Evolutionary conservation across 2,329 filamentous ascomycete genomes (phyloP), one percentile per base, ranked within the genome.

Genomic region (Penicillium oxalicum): DNA sequence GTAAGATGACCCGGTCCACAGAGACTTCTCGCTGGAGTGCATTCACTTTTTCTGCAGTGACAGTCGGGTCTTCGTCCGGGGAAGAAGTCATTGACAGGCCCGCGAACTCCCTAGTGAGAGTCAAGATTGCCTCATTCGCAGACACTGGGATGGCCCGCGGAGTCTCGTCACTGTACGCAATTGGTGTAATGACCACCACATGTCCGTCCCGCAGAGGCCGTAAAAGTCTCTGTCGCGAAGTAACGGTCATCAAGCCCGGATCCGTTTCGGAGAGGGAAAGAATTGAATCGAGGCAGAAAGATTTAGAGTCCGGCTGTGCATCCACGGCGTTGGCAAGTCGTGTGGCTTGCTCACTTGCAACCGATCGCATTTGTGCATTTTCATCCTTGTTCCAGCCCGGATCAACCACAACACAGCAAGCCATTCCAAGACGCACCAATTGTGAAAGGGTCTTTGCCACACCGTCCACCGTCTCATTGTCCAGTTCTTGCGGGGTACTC

Each of bases 371-470:
- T 33, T 59, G 51, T 55, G 55, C 57, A 37, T 59, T 25, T 48
- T 64, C 39, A 13, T 72, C 71, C 26, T 75, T 71, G 27, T 75
- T 70, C 29, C 29, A 32, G 44, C 84, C 87, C 5, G 66, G 63
- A 59, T 96, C 91, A 7, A 96, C 74, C 1, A 97, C 86, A 0
- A 98, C 80, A 18, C 91, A 82, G 51, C 89, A 90, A 43, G 82
- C 77, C 57, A 98, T 78, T 2, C 93, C 91, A 11, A 98, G 78
- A 45, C 85, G 83, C 35, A 83, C 81, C 43, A 98, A 81, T 66
- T 95, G 91, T 28, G 84, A 84, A 36, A 98, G 71, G 0, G 93
- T 97, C 64, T 85, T 83, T 4, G 86, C 88, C 49, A 97, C 82
- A 1, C 89, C 91, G 40, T 78, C 70, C 9, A 97, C 65, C 0